Percentiles rank a stretch among this genome's conserved stretches.
Evolutionary conservation across 2,329 filamentous ascomycete genomes (phyloP).

Genomic region (Pyrenophora graminea): DNA sequence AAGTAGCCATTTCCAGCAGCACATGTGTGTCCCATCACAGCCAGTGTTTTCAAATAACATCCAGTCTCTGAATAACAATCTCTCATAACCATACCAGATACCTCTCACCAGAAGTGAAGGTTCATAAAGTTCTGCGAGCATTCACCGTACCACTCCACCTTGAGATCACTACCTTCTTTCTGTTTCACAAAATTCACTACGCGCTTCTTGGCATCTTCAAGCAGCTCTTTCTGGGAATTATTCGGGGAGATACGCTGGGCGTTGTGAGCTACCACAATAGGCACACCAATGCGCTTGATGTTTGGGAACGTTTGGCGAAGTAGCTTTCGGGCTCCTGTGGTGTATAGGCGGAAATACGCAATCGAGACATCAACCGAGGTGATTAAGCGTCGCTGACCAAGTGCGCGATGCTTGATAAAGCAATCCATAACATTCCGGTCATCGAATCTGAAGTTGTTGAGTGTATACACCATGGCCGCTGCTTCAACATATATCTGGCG

Average conservation of each 20-base stretch:
- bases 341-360: conserved; percentile 13
- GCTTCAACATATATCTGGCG: conserved; percentile 19
- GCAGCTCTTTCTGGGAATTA: background rate
- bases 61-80: no score
- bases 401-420: conserved; percentile 13
- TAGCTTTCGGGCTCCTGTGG: conserved; percentile 2
- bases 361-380: conserved; percentile 15
- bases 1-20: no score
- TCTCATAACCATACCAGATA: no score
- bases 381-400: conserved; percentile 13
- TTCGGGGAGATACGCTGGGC: background rate
- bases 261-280: conserved; percentile 3
- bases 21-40: no score
- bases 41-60: no score
- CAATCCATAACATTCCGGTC: conserved; percentile 1
- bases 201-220: conserved; percentile 5
- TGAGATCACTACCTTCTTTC: conserved; percentile 9
- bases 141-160: conserved; percentile 7
- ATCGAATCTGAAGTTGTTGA: conserved; percentile 13
- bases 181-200: conserved; percentile 7
- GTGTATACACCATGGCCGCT: conserved; percentile 10
- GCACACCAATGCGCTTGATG: conserved; percentile 12
- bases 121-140: no score
- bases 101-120: no score
- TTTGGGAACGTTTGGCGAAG: conserved; percentile 17